Conservation (phyloP, 164 flowering plant species). For the Platanus orientalis region DNA sequence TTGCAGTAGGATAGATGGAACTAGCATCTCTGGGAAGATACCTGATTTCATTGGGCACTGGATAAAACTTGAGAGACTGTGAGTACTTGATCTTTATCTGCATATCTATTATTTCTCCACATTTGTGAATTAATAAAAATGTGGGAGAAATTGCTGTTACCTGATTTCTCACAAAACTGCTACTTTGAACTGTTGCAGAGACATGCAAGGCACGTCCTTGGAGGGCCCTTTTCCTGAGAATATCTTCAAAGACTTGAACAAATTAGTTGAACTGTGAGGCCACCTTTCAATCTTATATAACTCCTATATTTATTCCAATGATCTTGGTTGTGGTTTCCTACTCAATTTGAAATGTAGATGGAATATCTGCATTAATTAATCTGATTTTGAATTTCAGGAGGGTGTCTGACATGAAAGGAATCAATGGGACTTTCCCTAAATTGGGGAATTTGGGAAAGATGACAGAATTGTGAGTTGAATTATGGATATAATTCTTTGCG, state of each 20-base stretch:
- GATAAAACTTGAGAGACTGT: conserved; percentile 48
- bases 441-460: no score
- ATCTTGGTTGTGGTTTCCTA: neutral
- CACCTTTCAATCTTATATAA: neutral
- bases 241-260: no score
- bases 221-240: no score
- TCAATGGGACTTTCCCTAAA: no score
- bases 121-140: no score
- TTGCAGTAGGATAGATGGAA: conserved; percentile 78
- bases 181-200: no score
- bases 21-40: conserved; percentile 50
- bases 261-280: conserved; percentile 57
- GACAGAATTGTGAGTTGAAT: no score
- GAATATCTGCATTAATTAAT: neutral
- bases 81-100: conserved; percentile 19
- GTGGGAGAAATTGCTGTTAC: no score
- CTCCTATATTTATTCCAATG: neutral
- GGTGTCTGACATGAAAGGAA: no score
- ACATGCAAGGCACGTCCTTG: no score
- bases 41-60: conserved; percentile 77
- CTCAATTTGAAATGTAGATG: neutral
- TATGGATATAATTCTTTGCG: no score
- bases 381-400: neutral
- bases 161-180: no score
- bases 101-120: neutral